A percentile compares a stretch with the other conserved stretches of the same genome.
These are phyloP conservation scores for Colletotrichum incanum DNA, from an alignment of 2,329 filamentous ascomycete genomes.

Conservation along the genomic window DNA sequence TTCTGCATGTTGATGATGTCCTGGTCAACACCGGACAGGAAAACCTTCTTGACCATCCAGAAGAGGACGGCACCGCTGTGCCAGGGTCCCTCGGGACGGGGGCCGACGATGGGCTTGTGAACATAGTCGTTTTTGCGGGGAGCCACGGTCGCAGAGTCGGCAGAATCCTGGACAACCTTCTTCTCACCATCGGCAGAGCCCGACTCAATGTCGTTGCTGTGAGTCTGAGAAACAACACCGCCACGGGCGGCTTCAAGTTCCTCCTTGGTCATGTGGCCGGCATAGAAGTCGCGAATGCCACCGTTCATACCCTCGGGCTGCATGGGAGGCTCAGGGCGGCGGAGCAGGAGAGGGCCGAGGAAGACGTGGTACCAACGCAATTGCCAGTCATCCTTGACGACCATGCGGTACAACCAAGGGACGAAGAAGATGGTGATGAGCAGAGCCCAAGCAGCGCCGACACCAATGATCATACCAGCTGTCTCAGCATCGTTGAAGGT, in stretches of 20 bases:
- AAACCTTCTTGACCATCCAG: constrained; percentile 57
- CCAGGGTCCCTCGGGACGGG: constrained; percentile 56
- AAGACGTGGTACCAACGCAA: constrained; percentile 67
- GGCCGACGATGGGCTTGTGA: constrained; percentile 50
- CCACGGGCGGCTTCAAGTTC: constrained; percentile 58
- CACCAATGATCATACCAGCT: constrained; percentile 64
- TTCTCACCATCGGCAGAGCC: constrained; percentile 46
- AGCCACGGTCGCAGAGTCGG: constrained; percentile 36
- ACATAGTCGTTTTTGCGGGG: constrained; percentile 10
- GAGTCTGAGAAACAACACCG: constrained; percentile 26
- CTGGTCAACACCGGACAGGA: constrained; percentile 60
- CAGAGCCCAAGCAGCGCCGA: constrained; percentile 61
- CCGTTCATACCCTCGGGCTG: constrained; percentile 54
- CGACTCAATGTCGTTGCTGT: constrained; percentile 47
- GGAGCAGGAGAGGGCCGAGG: constrained; percentile 64
- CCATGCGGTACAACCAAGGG: constrained; percentile 67
- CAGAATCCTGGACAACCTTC: constrained; percentile 51
- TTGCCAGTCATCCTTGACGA: constrained; percentile 71
- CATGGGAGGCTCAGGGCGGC: constrained; percentile 52
- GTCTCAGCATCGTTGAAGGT: constrained; percentile 52
- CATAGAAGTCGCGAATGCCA: constrained; percentile 65
- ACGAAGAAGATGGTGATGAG: constrained; percentile 65
- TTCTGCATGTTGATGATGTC: constrained; percentile 52
- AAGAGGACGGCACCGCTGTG: constrained; percentile 56
- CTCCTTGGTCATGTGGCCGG: constrained; percentile 64